Percentiles rank a stretch among this genome's conserved stretches.
Evolutionary conservation across 192 early-diverging fungal genomes (phyloP).

Genomic region (Glomus cerebriforme): DNA sequence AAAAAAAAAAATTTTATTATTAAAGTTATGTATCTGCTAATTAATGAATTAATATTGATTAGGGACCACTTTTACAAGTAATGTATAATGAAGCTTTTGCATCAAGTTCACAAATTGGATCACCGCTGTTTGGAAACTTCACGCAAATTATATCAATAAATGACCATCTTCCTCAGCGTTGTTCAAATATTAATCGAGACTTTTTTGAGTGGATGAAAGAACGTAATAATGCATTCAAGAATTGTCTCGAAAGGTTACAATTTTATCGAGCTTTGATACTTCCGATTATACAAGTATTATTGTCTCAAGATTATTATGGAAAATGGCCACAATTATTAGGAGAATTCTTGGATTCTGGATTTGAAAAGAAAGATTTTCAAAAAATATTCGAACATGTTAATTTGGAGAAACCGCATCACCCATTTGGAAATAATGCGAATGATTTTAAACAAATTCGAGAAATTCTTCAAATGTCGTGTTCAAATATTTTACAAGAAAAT

Average conservation of each 20-base stretch:
- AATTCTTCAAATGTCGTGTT: neutral
- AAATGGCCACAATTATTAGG: conserved; percentile 17
- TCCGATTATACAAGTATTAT: neutral
- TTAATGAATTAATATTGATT: neutral
- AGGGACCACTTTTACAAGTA: conserved; percentile 5
- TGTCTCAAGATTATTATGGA: conserved; percentile 18
- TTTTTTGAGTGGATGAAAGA: conserved; percentile 23
- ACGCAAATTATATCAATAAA: conserved; percentile 6
- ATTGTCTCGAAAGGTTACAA: conserved; percentile 19
- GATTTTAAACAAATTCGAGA: neutral
- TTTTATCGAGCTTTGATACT: conserved; percentile 13
- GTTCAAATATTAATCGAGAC: conserved; percentile 13
- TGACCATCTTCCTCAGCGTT: neutral
- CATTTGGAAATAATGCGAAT: neutral
- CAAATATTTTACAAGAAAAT: neutral
- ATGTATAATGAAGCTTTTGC: conserved; percentile 17
- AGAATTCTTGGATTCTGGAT: conserved; percentile 1
- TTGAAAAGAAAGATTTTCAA: conserved; percentile 13
- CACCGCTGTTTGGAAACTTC: neutral
- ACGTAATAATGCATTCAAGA: conserved; percentile 3
- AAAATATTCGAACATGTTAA: neutral
- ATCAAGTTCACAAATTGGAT: neutral
- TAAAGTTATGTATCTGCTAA: neutral
- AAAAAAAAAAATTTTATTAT: neutral
- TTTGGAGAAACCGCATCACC: neutral